Conservation (phyloP, 2,329 filamentous ascomycete species). For the Tolypocladium nubicola region DNA sequence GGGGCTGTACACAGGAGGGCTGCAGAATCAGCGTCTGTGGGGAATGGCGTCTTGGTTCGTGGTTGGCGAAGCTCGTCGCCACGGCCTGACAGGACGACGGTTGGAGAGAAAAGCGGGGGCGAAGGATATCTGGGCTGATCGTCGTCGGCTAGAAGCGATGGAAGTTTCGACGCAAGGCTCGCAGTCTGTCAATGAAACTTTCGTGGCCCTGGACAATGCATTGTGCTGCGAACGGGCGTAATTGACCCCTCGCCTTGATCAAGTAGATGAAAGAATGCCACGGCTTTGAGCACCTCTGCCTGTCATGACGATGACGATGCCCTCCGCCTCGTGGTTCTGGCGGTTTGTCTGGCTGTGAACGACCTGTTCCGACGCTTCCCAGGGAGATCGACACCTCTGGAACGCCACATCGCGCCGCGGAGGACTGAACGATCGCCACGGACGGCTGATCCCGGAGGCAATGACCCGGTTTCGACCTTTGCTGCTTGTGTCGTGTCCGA, state of each 20-base stretch:
- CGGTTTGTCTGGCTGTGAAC: background rate
- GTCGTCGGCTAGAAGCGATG: background rate
- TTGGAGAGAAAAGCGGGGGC: too few relatives aligned
- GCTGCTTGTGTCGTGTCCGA: background rate
- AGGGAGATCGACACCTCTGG: background rate
- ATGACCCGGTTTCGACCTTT: too few relatives aligned
- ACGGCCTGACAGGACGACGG: background rate
- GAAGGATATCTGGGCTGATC: background rate
- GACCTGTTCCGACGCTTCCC: background rate
- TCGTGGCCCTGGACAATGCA: background rate
- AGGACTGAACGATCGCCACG: too few relatives aligned
- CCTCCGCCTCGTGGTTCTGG: too few relatives aligned
- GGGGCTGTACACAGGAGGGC: background rate
- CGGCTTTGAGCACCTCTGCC: background rate
- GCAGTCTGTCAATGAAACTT: background rate
- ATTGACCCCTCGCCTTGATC: background rate
- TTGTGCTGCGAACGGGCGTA: background rate
- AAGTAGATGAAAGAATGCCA: background rate
- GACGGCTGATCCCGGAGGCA: background rate
- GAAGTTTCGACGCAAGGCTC: background rate
- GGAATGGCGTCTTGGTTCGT: background rate
- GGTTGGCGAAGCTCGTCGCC: background rate
- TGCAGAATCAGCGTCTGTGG: background rate
- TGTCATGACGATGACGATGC: background rate
- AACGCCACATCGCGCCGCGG: background rate